A percentile compares a stretch with the other conserved stretches of the same genome.
These are phyloP conservation scores for Trifolium fragiferum DNA, from an alignment of 306 rosid species.

Conservation along the genomic window DNA sequence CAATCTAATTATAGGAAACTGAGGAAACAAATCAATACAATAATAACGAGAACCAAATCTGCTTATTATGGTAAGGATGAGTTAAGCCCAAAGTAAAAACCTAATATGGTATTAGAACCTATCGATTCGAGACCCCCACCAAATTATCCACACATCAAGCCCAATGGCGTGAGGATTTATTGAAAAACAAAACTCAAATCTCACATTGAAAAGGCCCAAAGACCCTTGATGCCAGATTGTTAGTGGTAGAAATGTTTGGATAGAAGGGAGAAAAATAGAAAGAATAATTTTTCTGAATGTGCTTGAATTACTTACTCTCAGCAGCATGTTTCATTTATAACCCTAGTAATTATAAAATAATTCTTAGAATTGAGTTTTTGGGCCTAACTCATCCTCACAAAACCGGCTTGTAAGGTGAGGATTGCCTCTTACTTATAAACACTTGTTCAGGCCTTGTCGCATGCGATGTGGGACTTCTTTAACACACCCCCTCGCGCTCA, in stretches of 20 bases:
- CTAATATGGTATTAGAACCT: background rate
- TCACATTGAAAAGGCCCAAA: background rate
- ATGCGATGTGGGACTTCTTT: no score
- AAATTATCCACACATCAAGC: background rate
- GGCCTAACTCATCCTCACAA: no score
- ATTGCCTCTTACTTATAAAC: no score
- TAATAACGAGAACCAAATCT: background rate
- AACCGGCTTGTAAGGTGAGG: no score
- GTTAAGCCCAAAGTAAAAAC: background rate
- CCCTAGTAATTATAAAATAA: background rate
- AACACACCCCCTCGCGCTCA: no score
- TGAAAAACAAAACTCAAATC: background rate
- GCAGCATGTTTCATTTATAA: background rate
- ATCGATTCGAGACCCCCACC: background rate
- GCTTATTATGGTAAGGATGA: slow-evolving; percentile 1
- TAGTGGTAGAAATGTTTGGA: background rate
- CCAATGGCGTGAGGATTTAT: background rate
- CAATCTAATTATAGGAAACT: slow-evolving; percentile 1
- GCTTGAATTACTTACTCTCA: background rate
- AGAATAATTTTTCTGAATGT: background rate
- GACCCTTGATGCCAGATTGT: background rate
- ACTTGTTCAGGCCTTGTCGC: no score
- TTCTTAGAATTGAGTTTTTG: no score
- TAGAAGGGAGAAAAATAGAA: background rate
- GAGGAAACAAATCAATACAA: background rate